Percentiles rank a stretch among this genome's conserved stretches.
Evolutionary conservation across 345 rosid species (phyloP).

Genomic region (Eutrema heterophyllum): DNA sequence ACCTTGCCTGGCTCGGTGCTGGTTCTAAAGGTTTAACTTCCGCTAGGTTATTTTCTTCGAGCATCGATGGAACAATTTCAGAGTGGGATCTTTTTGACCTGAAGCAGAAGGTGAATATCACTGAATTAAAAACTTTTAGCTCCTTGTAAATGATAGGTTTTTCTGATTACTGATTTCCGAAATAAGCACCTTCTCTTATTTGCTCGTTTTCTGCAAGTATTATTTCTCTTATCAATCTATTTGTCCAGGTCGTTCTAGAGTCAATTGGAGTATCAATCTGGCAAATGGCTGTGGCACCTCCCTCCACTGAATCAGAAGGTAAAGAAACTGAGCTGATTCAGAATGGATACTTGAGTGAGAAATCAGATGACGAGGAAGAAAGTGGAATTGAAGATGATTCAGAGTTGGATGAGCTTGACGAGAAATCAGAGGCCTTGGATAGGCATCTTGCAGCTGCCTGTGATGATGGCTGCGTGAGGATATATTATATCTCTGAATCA

Average conservation of each 20-base stretch:
- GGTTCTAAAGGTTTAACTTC: constrained; percentile 40
- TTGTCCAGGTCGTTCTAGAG: constrained; percentile 55
- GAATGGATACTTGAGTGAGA: constrained; percentile 46
- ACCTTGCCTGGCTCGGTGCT: constrained; percentile 62
- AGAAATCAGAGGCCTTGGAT: constrained; percentile 32
- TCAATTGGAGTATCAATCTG: constrained; percentile 83
- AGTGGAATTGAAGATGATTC: constrained; percentile 64
- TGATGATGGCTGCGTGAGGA: constrained; percentile 85
- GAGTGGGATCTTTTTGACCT: constrained; percentile 85
- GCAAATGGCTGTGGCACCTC: constrained; percentile 83
- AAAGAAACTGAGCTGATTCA: constrained; percentile 33
- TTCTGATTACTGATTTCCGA: background rate
- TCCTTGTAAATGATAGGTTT: background rate
- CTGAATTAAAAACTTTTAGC: background rate
- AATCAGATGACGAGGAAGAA: constrained; percentile 37
- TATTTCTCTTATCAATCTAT: background rate
- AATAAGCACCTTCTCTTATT: background rate
- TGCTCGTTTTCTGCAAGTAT: background rate
- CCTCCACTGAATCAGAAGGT: constrained; percentile 23
- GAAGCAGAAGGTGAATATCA: constrained; percentile 59
- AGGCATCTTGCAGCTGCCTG: constrained; percentile 71
- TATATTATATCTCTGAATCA: constrained; percentile 51
- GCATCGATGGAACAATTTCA: constrained; percentile 78
- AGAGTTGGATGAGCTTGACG: constrained; percentile 44
- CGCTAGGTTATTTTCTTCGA: constrained; percentile 71